Percentiles rank a stretch among this genome's conserved stretches.
phyloP scores from a whole-genome alignment of 805 yeast genomes.

The Isabelozyma gotoi region DNA sequence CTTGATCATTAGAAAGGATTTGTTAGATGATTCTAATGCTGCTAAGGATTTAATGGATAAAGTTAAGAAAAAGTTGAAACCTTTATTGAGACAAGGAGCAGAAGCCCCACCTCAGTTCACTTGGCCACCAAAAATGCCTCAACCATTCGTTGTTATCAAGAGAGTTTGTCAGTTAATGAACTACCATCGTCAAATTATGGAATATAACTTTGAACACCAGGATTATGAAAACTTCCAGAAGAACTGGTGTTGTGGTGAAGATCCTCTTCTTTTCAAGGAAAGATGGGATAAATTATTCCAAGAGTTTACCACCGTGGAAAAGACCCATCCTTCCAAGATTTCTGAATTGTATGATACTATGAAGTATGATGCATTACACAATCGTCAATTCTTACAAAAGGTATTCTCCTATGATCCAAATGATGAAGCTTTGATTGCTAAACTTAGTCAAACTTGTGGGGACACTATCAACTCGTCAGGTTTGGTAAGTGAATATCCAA shows the following conservation, averaged over 20 bases:
- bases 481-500: conserved; percentile 69
- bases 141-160: conserved; percentile 90
- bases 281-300: conserved; percentile 96
- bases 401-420: conserved; percentile 68
- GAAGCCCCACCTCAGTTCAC: conserved; percentile 97
- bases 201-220: conserved; percentile 66
- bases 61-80: conserved; percentile 94
- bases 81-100: conserved; percentile 89
- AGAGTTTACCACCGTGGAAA: conserved; percentile 89
- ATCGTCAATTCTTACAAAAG: conserved; percentile 80
- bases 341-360: conserved; percentile 96
- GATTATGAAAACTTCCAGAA: conserved; percentile 69
- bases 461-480: conserved; percentile 48
- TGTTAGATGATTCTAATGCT: conserved; percentile 94
- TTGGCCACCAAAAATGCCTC: conserved; percentile 98
- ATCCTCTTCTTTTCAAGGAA: conserved; percentile 84
- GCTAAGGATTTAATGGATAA: conserved; percentile 98
- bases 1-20: conserved; percentile 80
- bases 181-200: conserved; percentile 82
- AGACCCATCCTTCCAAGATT: conserved; percentile 96
- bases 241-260: conserved; percentile 97
- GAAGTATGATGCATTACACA: conserved; percentile 97
- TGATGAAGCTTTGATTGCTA: conserved; percentile 32
- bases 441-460: conserved; percentile 41
- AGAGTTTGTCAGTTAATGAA: conserved; percentile 95